Evolutionary conservation across 176 grass and related monocot genomes (phyloP), one percentile per base, ranked within the genome.

Genomic region (Eleusine coracana): DNA sequence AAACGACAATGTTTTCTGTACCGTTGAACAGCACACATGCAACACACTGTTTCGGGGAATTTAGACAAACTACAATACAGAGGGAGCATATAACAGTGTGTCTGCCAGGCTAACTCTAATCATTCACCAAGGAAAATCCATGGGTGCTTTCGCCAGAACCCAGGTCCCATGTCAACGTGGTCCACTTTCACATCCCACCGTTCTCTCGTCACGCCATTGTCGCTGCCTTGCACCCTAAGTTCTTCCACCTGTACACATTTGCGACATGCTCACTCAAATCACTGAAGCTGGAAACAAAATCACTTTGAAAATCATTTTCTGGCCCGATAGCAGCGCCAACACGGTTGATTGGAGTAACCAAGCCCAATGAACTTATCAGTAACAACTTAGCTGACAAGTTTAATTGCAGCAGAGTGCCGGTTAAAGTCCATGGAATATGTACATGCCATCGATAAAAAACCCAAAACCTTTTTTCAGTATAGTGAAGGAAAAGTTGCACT

Each of bases 61-160:
- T 18, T 21, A 56, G 48, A 50, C 31, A 34, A 34, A 34, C 31
- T 34, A 34, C 31, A 34, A 34, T 34, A 34, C 31, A 34, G 31
- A 34, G 31, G 31, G 31, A 34, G 31, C 31, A 34, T 34, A 34
- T 34, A 34, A 34, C 31, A 34, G 31, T 34, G 31, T 34, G 60
- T 14, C 2, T 61, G 9, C n/a, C 58, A 27, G 10, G 10, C 25
- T 63, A 63, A 10, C 3, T 63, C 11, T 63, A 29, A 29, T 63
- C 60, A 27, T 27, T 28, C 59, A 28, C 25, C 10, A 10, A 63
- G 3, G 3, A 63, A 28, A 10, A 95, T 95, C 59, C 73, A 86
- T 5, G 73, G 82, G 36, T 82, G 90, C 49, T 91, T 90, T 38
- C 66, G 86, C 96, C 96, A 98, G 71, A 98, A 98, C 4, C 84